Conservation (phyloP, 2,329 filamentous ascomycete species). For the Nigrograna mackinnonii region DNA sequence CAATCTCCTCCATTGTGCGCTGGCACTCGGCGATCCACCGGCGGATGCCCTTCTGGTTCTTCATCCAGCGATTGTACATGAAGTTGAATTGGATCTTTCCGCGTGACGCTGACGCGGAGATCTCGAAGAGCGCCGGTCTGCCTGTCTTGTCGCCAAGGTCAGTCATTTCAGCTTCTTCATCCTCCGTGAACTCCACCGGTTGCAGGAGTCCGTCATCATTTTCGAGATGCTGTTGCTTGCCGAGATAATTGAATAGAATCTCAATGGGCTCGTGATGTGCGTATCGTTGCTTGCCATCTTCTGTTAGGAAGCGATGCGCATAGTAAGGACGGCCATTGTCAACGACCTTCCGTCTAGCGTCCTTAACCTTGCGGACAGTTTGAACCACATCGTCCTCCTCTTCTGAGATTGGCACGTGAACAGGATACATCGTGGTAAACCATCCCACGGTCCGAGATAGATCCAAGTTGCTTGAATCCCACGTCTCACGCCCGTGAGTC, state of each 20-base stretch:
- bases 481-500: slow-evolving; percentile 42
- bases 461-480: slow-evolving; percentile 51
- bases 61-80: slow-evolving; percentile 37
- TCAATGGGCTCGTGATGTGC: slow-evolving; percentile 56
- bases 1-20: slow-evolving; percentile 31
- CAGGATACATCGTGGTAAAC: slow-evolving; percentile 62
- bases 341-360: slow-evolving; percentile 50
- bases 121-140: slow-evolving; percentile 35
- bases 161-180: slow-evolving; percentile 26
- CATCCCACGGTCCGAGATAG: slow-evolving; percentile 63
- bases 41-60: slow-evolving; percentile 35
- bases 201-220: slow-evolving; percentile 51
- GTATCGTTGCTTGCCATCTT: slow-evolving; percentile 30
- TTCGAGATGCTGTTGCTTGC: slow-evolving; percentile 54
- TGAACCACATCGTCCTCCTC: slow-evolving; percentile 54
- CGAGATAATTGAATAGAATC: slow-evolving; percentile 62
- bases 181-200: slow-evolving; percentile 24
- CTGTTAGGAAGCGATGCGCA: slow-evolving; percentile 33
- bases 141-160: slow-evolving; percentile 28
- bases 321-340: slow-evolving; percentile 56
- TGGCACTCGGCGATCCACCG: slow-evolving; percentile 38
- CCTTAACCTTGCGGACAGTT: slow-evolving; percentile 58
- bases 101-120: slow-evolving; percentile 26
- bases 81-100: slow-evolving; percentile 31
- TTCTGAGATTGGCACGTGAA: slow-evolving; percentile 48